Base-by-base conservation (phyloP, 1,284 basidiomycete genomes). In the Irpex rosettiformis region DNA sequence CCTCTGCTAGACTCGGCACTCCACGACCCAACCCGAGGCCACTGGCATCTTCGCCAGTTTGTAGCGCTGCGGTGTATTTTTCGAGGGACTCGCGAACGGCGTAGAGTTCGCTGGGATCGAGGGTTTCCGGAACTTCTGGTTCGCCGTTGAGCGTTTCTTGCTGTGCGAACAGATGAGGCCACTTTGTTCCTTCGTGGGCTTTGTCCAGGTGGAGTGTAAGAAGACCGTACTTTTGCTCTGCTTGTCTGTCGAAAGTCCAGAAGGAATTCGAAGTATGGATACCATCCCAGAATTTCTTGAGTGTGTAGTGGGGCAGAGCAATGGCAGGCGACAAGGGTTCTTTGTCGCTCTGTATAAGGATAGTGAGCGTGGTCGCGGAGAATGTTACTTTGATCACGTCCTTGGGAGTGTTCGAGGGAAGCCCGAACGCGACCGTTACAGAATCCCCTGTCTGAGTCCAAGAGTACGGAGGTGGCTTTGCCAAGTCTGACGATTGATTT, bases 401-500 rank as follows among this genome's bases (percentile, higher is more conserved):
- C 58, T 84, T 88, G 2, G 79, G 72, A 0, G 86, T 91, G 58
- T 76, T 79, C 0, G 87, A 80, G 0, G 93, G 93, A 2, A 98
- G 79, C 1, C 91, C 84, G 66, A 98, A 88, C 0, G 86, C 88
- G 59, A 98, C 72, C 0, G 92, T 94, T 42, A 98, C 76, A 0
- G 89, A 85, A 68, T 94, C 91, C 2, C 83, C 70, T 2, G 89
- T 89, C 70, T 98, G 96, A 0, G 86, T 92, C 96, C 96, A 98
- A 0, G 91, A 91, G 72, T 94, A 97, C 0, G 92, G 89, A 18
- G 83, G 83, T 4, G 85, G 88, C 62, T 78, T 83, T 5, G 67
- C 58, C n/a, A 7, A 61, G 54, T 61, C 28, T 70, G 66, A 61
- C 65, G 62, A 30, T 33, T 18, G n/a, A 8, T 22, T 22, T 11